Conservation (phyloP, 352 stramenopile genomes). For the Phytophthora meadii region DNA sequence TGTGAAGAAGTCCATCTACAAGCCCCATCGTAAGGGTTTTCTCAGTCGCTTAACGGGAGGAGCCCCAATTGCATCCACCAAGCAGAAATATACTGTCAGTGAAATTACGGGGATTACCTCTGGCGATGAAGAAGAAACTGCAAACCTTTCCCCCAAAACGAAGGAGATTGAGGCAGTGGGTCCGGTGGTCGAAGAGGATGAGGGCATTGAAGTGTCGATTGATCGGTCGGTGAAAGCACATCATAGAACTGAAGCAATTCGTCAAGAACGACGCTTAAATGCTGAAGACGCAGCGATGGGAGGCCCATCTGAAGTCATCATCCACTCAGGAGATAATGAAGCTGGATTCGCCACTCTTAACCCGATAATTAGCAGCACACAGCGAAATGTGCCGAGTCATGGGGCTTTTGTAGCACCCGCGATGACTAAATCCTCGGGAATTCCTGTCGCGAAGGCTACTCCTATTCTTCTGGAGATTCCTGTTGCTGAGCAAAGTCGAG, state of each 20-base stretch:
- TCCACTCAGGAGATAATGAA: conserved; percentile 77
- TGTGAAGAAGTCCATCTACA: conserved; percentile 80
- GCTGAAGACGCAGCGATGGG: conserved; percentile 38
- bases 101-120: conserved; percentile 31
- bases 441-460: conserved; percentile 19
- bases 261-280: conserved; percentile 19
- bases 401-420: conserved; percentile 27
- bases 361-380: conserved; percentile 52
- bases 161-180: conserved; percentile 22
- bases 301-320: conserved; percentile 64
- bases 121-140: conserved; percentile 20
- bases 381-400: conserved; percentile 25
- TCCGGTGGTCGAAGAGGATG: conserved; percentile 46
- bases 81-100: conserved; percentile 26
- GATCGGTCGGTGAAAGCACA: conserved; percentile 13
- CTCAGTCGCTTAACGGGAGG: conserved; percentile 33
- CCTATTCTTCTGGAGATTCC: conserved; percentile 63
- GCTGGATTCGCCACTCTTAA: conserved; percentile 74
- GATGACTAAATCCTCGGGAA: conserved; percentile 32
- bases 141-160: conserved; percentile 5
- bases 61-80: conserved; percentile 13
- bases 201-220: conserved; percentile 64
- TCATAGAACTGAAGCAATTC: not conserved
- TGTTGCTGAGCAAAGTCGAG: conserved; percentile 24
- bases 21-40: conserved; percentile 49